These are phyloP conservation scores for Dichotomocladium elegans DNA, from an alignment of 371 early-diverging fungal genomes.

Conservation along the genomic window DNA sequence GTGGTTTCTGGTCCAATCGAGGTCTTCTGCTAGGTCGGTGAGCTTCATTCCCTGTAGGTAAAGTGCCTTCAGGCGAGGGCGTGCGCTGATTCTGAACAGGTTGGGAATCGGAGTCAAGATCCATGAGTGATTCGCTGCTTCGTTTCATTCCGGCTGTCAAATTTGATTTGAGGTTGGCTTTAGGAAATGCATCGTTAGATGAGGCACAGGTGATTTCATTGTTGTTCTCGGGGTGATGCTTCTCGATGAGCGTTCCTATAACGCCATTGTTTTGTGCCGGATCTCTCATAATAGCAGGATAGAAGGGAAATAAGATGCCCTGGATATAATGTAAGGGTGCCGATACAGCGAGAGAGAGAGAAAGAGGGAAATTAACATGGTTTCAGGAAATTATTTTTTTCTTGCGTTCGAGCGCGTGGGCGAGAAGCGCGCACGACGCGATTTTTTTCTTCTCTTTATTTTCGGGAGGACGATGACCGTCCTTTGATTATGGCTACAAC, in stretches of 20 bases:
- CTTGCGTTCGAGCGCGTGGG: no score
- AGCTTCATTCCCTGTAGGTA: slow-evolving; percentile 7
- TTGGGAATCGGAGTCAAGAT: slow-evolving; percentile 3
- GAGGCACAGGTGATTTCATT: no score
- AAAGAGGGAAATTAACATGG: background rate
- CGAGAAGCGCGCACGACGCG: no score
- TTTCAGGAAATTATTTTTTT: background rate
- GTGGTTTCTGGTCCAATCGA: slow-evolving; percentile 49
- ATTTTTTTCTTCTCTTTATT: no score
- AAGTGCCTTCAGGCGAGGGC: slow-evolving; percentile 2
- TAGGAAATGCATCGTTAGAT: background rate
- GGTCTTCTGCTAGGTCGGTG: slow-evolving; percentile 12
- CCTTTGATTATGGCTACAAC: slow-evolving; percentile 33
- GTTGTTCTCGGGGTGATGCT: background rate
- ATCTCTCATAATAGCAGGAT: background rate
- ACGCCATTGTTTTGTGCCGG: background rate
- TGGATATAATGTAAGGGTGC: background rate
- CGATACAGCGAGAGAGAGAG: background rate
- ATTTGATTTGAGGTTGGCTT: background rate
- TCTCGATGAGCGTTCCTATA: background rate
- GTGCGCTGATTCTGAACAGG: background rate
- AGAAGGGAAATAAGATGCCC: background rate
- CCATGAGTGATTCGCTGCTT: slow-evolving; percentile 2
- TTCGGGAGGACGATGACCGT: slow-evolving; percentile 9
- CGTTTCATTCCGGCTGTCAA: slow-evolving; percentile 11